These are phyloP conservation scores for Fusarium redolens DNA, from an alignment of 2,329 filamentous ascomycete species.

Conservation along the genomic window DNA sequence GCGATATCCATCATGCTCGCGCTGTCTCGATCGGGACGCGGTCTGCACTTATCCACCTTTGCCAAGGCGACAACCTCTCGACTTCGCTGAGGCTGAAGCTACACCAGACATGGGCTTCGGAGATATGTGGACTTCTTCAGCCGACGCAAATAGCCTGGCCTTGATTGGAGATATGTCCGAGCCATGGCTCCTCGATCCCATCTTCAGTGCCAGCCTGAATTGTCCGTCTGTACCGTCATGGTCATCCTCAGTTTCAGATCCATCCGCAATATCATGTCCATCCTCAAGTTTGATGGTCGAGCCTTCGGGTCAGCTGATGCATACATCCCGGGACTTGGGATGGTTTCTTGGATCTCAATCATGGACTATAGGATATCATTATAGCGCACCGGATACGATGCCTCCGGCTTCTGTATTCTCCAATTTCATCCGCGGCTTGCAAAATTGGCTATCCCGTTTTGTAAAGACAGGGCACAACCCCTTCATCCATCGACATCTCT, in stretches of 20 bases:
- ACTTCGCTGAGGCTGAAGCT: fast-evolving
- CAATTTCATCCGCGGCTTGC: not conserved
- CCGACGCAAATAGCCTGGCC: fast-evolving
- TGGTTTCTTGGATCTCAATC: not conserved
- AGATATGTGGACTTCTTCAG: fast-evolving
- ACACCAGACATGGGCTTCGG: not conserved
- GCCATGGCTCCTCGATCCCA: not conserved
- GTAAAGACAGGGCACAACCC: not conserved
- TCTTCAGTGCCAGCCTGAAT: not conserved
- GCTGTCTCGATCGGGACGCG: not conserved
- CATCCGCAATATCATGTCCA: fast-evolving
- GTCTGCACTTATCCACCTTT: not conserved
- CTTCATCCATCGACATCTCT: not conserved
- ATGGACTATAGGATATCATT: not conserved
- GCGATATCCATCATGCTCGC: not conserved
- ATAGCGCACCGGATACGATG: not conserved
- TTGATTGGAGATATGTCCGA: fast-evolving
- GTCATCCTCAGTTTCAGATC: not conserved
- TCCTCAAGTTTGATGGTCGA: fast-evolving
- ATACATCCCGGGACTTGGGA: not conserved
- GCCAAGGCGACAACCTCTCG: not conserved
- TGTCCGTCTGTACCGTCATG: fast-evolving
- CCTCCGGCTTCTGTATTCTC: not conserved
- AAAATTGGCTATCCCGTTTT: not conserved
- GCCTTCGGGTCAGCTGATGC: fast-evolving